Conservation (phyloP, 805 yeast species). For the Cyberlindnera saturnus region DNA sequence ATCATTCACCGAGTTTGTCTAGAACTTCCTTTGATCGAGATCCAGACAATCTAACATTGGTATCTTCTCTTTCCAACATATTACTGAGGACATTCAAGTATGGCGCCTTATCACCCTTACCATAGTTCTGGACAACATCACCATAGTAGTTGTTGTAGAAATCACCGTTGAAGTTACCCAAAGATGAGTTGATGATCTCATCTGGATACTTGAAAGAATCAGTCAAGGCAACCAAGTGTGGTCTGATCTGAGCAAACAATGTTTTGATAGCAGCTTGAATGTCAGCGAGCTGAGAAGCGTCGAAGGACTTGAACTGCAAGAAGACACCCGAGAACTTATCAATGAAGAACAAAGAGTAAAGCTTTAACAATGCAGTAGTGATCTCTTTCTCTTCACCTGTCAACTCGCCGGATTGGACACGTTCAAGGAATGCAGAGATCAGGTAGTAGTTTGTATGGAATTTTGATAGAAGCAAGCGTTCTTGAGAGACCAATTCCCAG, state of each 20-base stretch:
- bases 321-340: constrained; percentile 70
- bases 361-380: constrained; percentile 48
- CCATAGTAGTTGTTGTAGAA: constrained; percentile 75
- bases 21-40: constrained; percentile 26
- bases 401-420: constrained; percentile 13
- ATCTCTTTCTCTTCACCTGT: constrained; percentile 36
- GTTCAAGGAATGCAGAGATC: constrained; percentile 28
- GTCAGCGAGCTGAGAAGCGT: constrained; percentile 40
- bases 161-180: constrained; percentile 79
- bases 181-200: constrained; percentile 72
- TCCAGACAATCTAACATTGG: constrained; percentile 30
- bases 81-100: constrained; percentile 35
- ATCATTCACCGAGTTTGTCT: constrained; percentile 25
- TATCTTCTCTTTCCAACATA: constrained; percentile 34
- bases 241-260: constrained; percentile 48
- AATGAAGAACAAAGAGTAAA: constrained; percentile 61
- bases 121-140: constrained; percentile 45
- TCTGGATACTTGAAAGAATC: constrained; percentile 83
- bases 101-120: constrained; percentile 43
- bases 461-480: constrained; percentile 32
- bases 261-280: constrained; percentile 38
- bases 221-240: constrained; percentile 69
- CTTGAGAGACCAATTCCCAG: constrained; percentile 33
- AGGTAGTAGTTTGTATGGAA: constrained; percentile 35
- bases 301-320: constrained; percentile 54